These are phyloP conservation scores for Tetrapisispora nanseiensis DNA, from an alignment of 805 yeast genomes.

Conservation along the genomic window DNA sequence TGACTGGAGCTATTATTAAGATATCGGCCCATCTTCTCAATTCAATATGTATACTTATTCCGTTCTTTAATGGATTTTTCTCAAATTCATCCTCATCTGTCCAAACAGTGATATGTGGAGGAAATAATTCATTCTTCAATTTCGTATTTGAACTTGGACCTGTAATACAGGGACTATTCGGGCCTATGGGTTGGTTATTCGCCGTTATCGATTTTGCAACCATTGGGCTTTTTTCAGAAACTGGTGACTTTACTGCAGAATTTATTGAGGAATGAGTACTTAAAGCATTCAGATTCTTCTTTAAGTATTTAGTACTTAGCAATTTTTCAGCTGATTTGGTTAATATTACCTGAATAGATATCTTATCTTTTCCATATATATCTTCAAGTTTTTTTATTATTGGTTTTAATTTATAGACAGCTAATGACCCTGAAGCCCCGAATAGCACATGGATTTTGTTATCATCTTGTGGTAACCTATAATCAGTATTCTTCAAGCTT, in stretches of 20 bases:
- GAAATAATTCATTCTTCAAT: slow-evolving; percentile 16
- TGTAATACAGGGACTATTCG: background rate
- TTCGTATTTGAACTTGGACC: too few relatives aligned
- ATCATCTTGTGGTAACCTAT: slow-evolving; percentile 67
- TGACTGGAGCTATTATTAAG: slow-evolving; percentile 79
- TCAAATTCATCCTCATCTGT: slow-evolving; percentile 90
- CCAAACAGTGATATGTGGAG: slow-evolving; percentile 77
- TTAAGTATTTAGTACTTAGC: slow-evolving; percentile 13
- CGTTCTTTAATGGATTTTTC: slow-evolving; percentile 66
- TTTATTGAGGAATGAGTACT: too few relatives aligned
- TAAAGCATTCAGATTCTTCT: slow-evolving; percentile 4
- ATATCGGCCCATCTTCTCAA: slow-evolving; percentile 94
- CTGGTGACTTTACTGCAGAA: background rate
- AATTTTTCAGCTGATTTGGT: slow-evolving; percentile 84
- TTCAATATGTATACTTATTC: slow-evolving; percentile 91
- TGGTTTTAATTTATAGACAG: slow-evolving; percentile 67
- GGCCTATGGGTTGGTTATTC: background rate
- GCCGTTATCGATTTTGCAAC: background rate
- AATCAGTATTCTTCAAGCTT: slow-evolving; percentile 44
- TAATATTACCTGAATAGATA: slow-evolving; percentile 75
- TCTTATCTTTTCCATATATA: slow-evolving; percentile 64
- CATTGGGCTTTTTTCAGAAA: background rate
- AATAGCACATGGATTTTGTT: slow-evolving; percentile 77
- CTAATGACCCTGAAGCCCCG: slow-evolving; percentile 86
- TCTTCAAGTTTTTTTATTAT: slow-evolving; percentile 75